These are phyloP conservation scores for Dendrothele bispora DNA, from an alignment of 768 basidiomycete species.

Conservation along the genomic window DNA sequence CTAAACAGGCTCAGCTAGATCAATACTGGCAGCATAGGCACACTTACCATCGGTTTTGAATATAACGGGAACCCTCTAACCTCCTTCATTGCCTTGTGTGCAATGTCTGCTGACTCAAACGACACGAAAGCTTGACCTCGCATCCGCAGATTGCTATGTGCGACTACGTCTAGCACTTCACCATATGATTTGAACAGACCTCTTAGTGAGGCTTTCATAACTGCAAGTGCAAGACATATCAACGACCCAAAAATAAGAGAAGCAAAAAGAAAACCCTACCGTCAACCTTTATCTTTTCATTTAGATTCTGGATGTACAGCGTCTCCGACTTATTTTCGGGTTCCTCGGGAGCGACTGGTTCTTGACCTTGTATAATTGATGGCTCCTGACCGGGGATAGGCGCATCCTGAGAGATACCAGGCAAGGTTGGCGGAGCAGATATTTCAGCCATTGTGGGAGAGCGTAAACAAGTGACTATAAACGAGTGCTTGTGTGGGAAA, in stretches of 20 bases:
- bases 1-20: constrained; percentile 37
- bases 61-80: constrained; percentile 94
- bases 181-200: constrained; percentile 94
- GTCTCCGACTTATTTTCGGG: constrained; percentile 72
- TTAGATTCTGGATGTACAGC: constrained; percentile 93
- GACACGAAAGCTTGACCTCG: constrained; percentile 98
- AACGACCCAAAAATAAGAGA: constrained; percentile 1
- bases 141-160: constrained; percentile 94
- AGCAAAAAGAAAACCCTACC: constrained; percentile 37
- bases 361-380: constrained; percentile 13
- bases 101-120: constrained; percentile 79
- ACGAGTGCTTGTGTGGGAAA: too few species aligned
- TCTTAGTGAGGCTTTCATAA: constrained; percentile 84
- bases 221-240: constrained; percentile 35
- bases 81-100: constrained; percentile 88
- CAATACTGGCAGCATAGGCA: background rate
- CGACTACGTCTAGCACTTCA: constrained; percentile 91
- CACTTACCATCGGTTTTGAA: constrained; percentile 89
- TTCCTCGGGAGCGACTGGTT: constrained; percentile 24
- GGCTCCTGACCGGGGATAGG: background rate
- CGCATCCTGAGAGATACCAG: background rate
- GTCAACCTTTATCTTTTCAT: constrained; percentile 88
- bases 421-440: constrained; percentile 27
- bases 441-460: constrained; percentile 34
- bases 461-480: background rate